Evolutionary conservation across 2,329 filamentous ascomycete genomes (phyloP), one percentile per base, ranked within the genome.

Genomic region (Pyrenochaeta sp.): DNA sequence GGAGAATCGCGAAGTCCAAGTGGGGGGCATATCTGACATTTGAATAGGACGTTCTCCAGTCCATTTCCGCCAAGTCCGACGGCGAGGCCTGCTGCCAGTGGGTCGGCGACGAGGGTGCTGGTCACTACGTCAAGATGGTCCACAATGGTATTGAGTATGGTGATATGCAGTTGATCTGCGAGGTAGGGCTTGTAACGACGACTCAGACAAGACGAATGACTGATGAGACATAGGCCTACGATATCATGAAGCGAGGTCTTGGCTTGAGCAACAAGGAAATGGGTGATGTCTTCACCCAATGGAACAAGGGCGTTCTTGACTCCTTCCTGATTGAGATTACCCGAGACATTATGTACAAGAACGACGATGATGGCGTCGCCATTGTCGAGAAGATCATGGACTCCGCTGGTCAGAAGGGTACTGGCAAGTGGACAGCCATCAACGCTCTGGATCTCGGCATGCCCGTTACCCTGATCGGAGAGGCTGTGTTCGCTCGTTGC

Each of bases 61-160:
- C 88, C 85, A 97, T 99, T 79, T 88, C 95, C 66, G 95, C 95
- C 81, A 98, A 99, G 89, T 96, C 91, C 81, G 94, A 97, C 77
- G 90, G 90, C 75, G 95, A 99, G 87, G 84, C 95, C 68, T 99
- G 95, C 89, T 99, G 95, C 79, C 95, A 99, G 83, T 99, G 95
- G 95, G 95, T 99, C 75, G 95, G 95, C 85, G 95, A 98, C 83
- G 93, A 98, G 82, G 95, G 95, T 88, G 92, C 95, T 83, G 95
- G 95, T 74, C 95, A 99, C 90, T 99, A 97, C 87, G 94, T 99
- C 86, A 99, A 99, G 91, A 99, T 99, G 95, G 95, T 99, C 66
- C 95, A 99, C 90, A 99, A 99, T 84, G 95, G 95, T 88, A 99
- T 99, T 75, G 95, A 99, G 85, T 99, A 99, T 81, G 95, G 95